phyloP scores from a whole-genome alignment of 2,329 filamentous ascomycete genomes.

The Colletotrichum neosansevieriae region DNA sequence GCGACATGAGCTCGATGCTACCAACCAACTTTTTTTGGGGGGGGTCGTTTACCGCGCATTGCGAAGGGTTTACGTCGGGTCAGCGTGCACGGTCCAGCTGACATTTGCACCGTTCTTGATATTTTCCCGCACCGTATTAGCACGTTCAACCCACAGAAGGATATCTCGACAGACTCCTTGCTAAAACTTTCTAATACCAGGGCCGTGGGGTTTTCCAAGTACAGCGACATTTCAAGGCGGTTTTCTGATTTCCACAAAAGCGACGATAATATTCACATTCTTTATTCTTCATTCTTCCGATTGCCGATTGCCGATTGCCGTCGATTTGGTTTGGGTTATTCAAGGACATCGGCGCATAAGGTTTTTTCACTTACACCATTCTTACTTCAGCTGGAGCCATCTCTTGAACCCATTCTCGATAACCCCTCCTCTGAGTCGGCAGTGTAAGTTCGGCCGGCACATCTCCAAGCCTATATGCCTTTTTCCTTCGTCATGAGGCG shows the following conservation, averaged over 20 bases:
- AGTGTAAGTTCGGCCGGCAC: conserved; percentile 11
- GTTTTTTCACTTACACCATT: conserved; percentile 36
- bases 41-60: conserved; percentile 19
- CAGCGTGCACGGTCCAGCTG: conserved; percentile 32
- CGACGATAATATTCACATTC: background rate
- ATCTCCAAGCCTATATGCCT: background rate
- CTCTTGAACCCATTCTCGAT: conserved; percentile 17
- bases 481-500: background rate
- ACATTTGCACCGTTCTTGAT: conserved; percentile 20
- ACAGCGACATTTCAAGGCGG: background rate
- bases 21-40: conserved; percentile 18
- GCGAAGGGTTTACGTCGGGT: conserved; percentile 10
- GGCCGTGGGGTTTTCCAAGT: background rate
- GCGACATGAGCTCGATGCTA: conserved; percentile 4
- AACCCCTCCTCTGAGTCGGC: conserved; percentile 1
- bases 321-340: background rate
- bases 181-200: background rate
- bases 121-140: conserved; percentile 11
- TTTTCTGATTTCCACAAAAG: background rate
- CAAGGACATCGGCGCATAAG: conserved; percentile 10
- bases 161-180: conserved; percentile 16
- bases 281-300: background rate
- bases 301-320: background rate
- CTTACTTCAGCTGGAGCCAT: conserved; percentile 22
- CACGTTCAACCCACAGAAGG: conserved; percentile 26